phyloP scores from a whole-genome alignment of 148 eudicot genomes.

The Camellia sinensis region DNA sequence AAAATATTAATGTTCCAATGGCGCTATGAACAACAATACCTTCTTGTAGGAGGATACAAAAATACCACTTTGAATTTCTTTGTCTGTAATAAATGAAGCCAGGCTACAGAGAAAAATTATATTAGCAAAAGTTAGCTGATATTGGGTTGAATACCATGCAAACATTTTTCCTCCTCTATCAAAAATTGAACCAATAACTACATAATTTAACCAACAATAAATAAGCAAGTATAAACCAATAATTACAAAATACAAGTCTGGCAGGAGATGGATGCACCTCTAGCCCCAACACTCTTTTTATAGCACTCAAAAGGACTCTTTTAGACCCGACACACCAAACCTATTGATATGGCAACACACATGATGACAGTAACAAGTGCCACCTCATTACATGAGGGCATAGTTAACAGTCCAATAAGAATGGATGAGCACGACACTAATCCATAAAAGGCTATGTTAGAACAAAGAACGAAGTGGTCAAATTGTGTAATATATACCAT shows the following conservation, averaged over 20 bases:
- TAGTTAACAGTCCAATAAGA: no score
- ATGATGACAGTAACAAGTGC: not conserved
- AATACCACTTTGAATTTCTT: slow-evolving; percentile 79
- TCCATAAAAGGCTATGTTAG: not conserved
- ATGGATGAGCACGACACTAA: no score
- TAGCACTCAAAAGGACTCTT: no score
- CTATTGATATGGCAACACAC: no score
- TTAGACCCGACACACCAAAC: no score
- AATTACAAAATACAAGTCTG: not conserved
- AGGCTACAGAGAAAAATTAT: slow-evolving; percentile 51
- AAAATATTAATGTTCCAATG: not conserved
- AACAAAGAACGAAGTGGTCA: not conserved
- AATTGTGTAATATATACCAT: slow-evolving; percentile 47
- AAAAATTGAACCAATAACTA: not conserved
- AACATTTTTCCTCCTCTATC: not conserved
- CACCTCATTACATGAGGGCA: not conserved
- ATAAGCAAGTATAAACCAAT: not conserved
- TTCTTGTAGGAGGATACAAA: slow-evolving; percentile 70
- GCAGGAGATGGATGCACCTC: no score
- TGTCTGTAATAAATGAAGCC: slow-evolving; percentile 87
- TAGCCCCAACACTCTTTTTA: no score
- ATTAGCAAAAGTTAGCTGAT: not conserved
- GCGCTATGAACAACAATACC: slow-evolving; percentile 36
- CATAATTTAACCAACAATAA: not conserved
- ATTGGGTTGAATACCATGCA: not conserved